These are phyloP conservation scores for Bolboschoenoplectus hybrid DNA, from an alignment of 202 grass and related monocot species.

Conservation along the genomic window DNA sequence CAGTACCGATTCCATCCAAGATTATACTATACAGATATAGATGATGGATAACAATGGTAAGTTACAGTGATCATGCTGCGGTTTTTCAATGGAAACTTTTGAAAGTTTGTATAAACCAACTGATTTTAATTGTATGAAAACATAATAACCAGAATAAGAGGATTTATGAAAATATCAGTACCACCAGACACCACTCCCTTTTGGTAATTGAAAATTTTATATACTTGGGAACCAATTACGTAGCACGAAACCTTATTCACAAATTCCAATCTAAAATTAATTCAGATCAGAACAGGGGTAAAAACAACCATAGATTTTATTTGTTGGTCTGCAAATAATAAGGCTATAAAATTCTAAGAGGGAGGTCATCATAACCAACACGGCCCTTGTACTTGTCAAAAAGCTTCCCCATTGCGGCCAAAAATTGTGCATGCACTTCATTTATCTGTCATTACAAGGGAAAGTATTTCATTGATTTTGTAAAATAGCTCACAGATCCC, in stretches of 20 bases:
- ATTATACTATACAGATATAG: no score
- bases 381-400: constrained; percentile 78
- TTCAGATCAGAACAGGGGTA: background rate
- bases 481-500: background rate
- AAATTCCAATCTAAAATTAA: constrained; percentile 6
- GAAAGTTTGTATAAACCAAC: background rate
- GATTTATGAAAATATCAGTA: background rate
- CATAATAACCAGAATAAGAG: background rate
- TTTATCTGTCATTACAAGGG: constrained; percentile 59
- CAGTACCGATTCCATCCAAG: no score
- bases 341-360: constrained; percentile 61
- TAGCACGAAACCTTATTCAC: background rate
- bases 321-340: background rate
- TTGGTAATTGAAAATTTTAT: background rate
- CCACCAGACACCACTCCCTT: background rate
- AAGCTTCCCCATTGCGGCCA: constrained; percentile 63
- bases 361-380: constrained; percentile 65
- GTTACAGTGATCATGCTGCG: background rate
- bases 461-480: constrained; percentile 17
- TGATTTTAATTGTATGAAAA: background rate
- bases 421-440: constrained; percentile 68
- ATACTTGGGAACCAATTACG: background rate
- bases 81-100: background rate
- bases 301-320: background rate
- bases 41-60: background rate